These are phyloP conservation scores for Purpureocillium takamizusanense DNA, from an alignment of 2,329 filamentous ascomycete species.

Conservation along the genomic window DNA sequence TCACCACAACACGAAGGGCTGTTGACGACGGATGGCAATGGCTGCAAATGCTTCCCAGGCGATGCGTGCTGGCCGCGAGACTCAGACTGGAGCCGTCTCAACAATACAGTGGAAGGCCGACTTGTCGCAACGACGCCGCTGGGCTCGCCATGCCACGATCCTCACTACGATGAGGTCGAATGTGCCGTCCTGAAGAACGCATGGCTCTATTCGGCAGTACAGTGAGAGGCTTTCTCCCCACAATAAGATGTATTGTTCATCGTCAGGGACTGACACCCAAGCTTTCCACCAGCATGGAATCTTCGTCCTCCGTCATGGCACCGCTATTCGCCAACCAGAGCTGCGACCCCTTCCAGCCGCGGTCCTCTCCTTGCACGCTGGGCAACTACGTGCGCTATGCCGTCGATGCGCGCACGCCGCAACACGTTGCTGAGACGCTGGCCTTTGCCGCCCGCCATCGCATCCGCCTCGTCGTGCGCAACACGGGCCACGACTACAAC, in stretches of 20 bases:
- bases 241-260: too few relatives aligned
- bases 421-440: constrained; percentile 17
- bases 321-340: constrained; percentile 20
- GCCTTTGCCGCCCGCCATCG: constrained; percentile 24
- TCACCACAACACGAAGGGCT: too few relatives aligned
- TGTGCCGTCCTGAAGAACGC: constrained; percentile 31
- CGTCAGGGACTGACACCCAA: too few relatives aligned
- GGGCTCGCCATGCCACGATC: constrained; percentile 39
- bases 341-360: constrained; percentile 22
- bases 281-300: constrained; percentile 17
- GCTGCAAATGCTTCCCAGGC: constrained; percentile 39
- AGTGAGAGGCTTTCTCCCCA: constrained; percentile 28
- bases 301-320: constrained; percentile 17
- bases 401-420: constrained; percentile 12
- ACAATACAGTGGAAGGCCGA: constrained; percentile 38
- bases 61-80: constrained; percentile 42
- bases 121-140: constrained; percentile 43
- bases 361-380: constrained; percentile 27
- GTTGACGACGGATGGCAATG: too few relatives aligned
- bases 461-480: constrained; percentile 40
- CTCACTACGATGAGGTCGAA: constrained; percentile 31
- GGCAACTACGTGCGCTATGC: constrained; percentile 29
- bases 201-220: constrained; percentile 35
- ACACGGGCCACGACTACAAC: constrained; percentile 45
- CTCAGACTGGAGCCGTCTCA: constrained; percentile 37